phyloP scores from a whole-genome alignment of 192 early-diverging fungal species.

The Mortierella alpina region DNA sequence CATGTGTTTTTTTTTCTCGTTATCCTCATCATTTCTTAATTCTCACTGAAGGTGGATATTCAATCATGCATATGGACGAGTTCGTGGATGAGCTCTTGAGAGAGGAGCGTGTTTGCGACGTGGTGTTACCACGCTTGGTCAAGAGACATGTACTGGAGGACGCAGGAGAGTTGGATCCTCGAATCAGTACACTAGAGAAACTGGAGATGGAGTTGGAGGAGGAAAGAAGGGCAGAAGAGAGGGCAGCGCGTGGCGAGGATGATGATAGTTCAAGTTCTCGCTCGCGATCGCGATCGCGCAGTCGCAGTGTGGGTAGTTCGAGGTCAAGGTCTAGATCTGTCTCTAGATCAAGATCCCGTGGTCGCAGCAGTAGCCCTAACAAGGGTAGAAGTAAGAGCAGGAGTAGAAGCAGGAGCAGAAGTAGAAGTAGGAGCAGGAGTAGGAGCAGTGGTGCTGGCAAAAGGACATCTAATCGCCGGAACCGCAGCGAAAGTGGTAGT shows the following conservation, averaged over 20 bases:
- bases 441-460: background rate
- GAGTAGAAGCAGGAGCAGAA: slow-evolving; percentile 11
- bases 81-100: slow-evolving; percentile 88
- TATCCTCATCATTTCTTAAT: too few relatives aligned
- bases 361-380: slow-evolving; percentile 21
- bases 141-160: slow-evolving; percentile 88
- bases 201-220: slow-evolving; percentile 51
- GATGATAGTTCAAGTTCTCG: slow-evolving; percentile 12
- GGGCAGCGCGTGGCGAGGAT: slow-evolving; percentile 16
- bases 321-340: slow-evolving; percentile 9
- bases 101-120: slow-evolving; percentile 86
- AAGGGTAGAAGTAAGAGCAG: slow-evolving; percentile 14
- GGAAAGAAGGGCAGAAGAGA: slow-evolving; percentile 31
- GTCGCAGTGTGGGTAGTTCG: background rate
- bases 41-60: slow-evolving; percentile 29
- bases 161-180: slow-evolving; percentile 80
- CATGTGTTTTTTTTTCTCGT: background rate
- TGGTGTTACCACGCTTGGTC: slow-evolving; percentile 87
- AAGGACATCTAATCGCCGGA: too few relatives aligned
- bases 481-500: slow-evolving; percentile 5
- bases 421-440: background rate
- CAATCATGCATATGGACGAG: slow-evolving; percentile 84
- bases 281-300: slow-evolving; percentile 34
- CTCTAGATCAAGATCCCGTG: slow-evolving; percentile 43
- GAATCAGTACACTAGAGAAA: slow-evolving; percentile 82